Conservation (phyloP, 1,284 basidiomycete species). For the Ceratobasidium theobromae region DNA sequence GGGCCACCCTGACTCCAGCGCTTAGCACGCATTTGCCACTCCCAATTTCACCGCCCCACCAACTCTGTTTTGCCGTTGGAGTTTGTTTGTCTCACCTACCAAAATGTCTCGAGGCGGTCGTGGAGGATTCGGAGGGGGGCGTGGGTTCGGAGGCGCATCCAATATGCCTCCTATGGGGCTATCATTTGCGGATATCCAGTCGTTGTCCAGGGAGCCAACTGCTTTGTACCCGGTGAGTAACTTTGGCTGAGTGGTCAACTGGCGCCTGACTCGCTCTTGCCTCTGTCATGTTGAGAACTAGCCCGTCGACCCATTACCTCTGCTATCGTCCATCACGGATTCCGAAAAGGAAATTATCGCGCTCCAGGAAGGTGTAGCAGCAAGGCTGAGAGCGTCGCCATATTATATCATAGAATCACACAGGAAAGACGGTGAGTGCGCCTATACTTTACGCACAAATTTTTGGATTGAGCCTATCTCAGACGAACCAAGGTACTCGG, state of each 20-base stretch:
- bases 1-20: slow-evolving; percentile 10
- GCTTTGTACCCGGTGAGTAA: slow-evolving; percentile 72
- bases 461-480: slow-evolving; percentile 22
- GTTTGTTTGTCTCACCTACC: background rate
- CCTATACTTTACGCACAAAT: background rate
- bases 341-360: slow-evolving; percentile 65
- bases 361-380: slow-evolving; percentile 64
- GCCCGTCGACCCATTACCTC: slow-evolving; percentile 61
- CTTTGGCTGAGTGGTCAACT: background rate
- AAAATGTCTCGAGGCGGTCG: slow-evolving; percentile 61
- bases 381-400: slow-evolving; percentile 61
- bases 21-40: background rate
- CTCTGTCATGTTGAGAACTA: slow-evolving; percentile 39
- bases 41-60: slow-evolving; percentile 10
- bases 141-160: slow-evolving; percentile 55
- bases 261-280: background rate
- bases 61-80: background rate
- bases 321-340: slow-evolving; percentile 60
- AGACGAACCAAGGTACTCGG: slow-evolving; percentile 76
- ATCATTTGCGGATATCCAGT: slow-evolving; percentile 73
- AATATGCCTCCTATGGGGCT: slow-evolving; percentile 71
- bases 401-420: slow-evolving; percentile 72
- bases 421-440: slow-evolving; percentile 59
- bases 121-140: slow-evolving; percentile 50
- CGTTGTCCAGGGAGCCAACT: slow-evolving; percentile 68